Percentiles rank a stretch among this genome's conserved stretches.
These are phyloP conservation scores for Boletus holoroseus DNA, from an alignment of 1,284 basidiomycete genomes.

Conservation along the genomic window DNA sequence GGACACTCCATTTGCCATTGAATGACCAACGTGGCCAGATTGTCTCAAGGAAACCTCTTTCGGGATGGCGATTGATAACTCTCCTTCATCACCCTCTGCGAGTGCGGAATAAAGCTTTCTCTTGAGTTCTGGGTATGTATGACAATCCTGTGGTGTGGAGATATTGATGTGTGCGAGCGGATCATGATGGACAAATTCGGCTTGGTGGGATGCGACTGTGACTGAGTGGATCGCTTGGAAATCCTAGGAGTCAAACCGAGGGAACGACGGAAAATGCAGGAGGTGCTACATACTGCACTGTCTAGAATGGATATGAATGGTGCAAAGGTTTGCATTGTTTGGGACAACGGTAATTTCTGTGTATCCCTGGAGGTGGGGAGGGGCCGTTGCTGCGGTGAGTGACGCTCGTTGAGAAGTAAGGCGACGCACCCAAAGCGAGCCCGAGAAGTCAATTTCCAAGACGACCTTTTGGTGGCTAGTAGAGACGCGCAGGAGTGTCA, in stretches of 20 bases:
- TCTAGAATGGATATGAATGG: slow-evolving; percentile 80
- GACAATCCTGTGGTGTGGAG: slow-evolving; percentile 75
- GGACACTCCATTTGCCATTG: slow-evolving; percentile 35
- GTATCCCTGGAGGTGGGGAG: slow-evolving; percentile 58
- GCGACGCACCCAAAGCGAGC: slow-evolving; percentile 61
- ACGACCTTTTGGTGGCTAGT: slow-evolving; percentile 92
- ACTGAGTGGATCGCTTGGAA: slow-evolving; percentile 67
- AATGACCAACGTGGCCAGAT: slow-evolving; percentile 45
- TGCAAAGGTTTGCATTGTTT: slow-evolving; percentile 66
- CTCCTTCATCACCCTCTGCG: slow-evolving; percentile 89
- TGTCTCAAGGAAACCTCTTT: slow-evolving; percentile 69
- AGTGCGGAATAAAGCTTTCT: slow-evolving; percentile 86
- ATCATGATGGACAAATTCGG: slow-evolving; percentile 75
- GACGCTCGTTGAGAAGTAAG: slow-evolving; percentile 11
- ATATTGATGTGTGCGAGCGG: slow-evolving; percentile 67
- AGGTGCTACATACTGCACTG: slow-evolving; percentile 63
- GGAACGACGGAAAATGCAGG: neutral
- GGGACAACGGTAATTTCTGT: slow-evolving; percentile 88
- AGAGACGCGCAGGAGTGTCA: slow-evolving; percentile 52
- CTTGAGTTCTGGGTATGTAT: slow-evolving; percentile 91
- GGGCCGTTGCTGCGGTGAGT: slow-evolving; percentile 18
- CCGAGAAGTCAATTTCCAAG: slow-evolving; percentile 82
- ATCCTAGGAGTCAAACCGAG: slow-evolving; percentile 17
- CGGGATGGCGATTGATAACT: slow-evolving; percentile 87
- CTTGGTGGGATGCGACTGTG: slow-evolving; percentile 59